Percentiles rank a stretch among this genome's conserved stretches.
Evolutionary conservation across 2,329 filamentous ascomycete species (phyloP).

Genomic region (Verticillium tricorpus): DNA sequence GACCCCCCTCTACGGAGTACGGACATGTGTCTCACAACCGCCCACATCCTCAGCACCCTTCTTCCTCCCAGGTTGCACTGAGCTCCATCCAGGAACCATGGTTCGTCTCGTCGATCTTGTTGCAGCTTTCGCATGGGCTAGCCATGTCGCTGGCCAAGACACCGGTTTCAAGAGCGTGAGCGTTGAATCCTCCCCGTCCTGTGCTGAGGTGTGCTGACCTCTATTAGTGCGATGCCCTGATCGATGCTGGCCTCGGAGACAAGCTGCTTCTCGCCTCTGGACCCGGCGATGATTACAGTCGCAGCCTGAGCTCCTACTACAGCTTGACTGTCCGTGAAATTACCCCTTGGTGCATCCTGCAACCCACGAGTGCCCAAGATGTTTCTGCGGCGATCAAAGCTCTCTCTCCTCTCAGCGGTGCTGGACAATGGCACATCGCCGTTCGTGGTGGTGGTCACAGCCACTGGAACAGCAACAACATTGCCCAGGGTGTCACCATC

Average conservation of each 20-base stretch:
- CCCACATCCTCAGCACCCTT: neutral
- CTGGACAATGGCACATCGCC: conserved; percentile 33
- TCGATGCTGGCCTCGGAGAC: conserved; percentile 3
- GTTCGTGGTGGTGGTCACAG: conserved; percentile 46
- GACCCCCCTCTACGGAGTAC: neutral
- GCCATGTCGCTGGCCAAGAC: neutral
- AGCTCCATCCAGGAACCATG: neutral
- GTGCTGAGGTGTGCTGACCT: neutral
- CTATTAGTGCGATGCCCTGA: conserved; percentile 10
- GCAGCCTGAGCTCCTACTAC: conserved; percentile 3
- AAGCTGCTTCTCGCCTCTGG: conserved; percentile 3
- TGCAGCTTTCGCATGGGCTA: neutral
- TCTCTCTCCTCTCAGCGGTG: conserved; percentile 10
- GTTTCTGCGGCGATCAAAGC: conserved; percentile 1
- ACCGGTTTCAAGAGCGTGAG: neutral
- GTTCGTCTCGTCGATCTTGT: neutral
- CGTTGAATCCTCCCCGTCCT: neutral
- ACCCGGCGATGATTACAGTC: neutral
- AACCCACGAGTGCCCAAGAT: conserved; percentile 3
- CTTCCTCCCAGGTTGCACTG: neutral
- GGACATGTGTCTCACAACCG: neutral
- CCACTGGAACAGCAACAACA: conserved; percentile 35
- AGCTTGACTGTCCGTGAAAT: neutral
- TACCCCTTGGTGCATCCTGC: conserved; percentile 5
- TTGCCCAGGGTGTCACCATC: conserved; percentile 35